Conservation (phyloP, 2,329 filamentous ascomycete species). For the Hypoxylon sp. region DNA sequence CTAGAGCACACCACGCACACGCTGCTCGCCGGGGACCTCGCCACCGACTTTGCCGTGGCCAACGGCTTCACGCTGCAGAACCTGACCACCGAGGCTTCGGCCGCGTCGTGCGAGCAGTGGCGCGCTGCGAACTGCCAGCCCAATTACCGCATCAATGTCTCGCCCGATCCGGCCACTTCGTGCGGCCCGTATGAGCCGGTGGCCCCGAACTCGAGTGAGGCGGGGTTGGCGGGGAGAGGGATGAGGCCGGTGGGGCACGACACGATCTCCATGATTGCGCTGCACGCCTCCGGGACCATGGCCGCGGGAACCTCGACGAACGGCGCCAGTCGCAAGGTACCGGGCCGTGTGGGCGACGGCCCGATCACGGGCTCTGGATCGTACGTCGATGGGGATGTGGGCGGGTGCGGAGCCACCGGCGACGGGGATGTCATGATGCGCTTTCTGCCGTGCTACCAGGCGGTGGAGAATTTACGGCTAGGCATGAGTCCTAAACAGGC, state of each 20-base stretch:
- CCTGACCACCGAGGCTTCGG: conserved; percentile 60
- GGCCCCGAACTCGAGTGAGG: conserved; percentile 40
- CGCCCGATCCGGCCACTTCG: conserved; percentile 58
- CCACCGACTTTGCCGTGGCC: conserved; percentile 66
- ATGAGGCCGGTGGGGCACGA: conserved; percentile 60
- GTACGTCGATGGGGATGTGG: conserved; percentile 68
- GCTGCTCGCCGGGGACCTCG: conserved; percentile 66
- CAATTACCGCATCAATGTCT: conserved; percentile 65
- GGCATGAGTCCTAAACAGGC: conserved; percentile 65
- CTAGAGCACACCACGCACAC: conserved; percentile 67
- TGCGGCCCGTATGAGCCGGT: conserved; percentile 65
- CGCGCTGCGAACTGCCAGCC: conserved; percentile 61
- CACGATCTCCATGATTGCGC: conserved; percentile 67
- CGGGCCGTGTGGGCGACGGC: conserved; percentile 69
- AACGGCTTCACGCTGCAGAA: conserved; percentile 65
- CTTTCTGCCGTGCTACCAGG: conserved; percentile 71
- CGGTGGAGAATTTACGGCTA: conserved; percentile 66
- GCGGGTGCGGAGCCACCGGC: conserved; percentile 69
- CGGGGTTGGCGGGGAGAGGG: conserved; percentile 27
- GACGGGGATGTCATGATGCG: conserved; percentile 72
- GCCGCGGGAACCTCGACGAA: conserved; percentile 71
- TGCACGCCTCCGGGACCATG: conserved; percentile 62
- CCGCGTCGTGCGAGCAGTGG: conserved; percentile 61
- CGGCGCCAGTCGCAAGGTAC: conserved; percentile 67
- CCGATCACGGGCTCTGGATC: conserved; percentile 69